Conservation (phyloP, 2,329 filamentous ascomycete genomes). For the Colletotrichum spinosum region DNA sequence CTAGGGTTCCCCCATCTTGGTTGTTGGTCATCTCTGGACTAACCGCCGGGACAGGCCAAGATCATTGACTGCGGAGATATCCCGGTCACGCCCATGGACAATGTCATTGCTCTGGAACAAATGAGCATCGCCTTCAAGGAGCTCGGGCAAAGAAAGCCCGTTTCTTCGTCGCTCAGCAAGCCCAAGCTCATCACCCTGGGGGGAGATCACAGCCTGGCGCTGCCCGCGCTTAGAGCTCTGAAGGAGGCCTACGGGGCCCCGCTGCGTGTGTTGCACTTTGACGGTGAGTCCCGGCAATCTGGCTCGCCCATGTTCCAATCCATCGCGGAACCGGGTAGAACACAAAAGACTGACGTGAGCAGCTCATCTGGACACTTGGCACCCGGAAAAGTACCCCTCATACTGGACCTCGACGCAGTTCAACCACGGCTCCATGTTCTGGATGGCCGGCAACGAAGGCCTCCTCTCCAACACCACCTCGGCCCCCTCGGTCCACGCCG, state of each 20-base stretch:
- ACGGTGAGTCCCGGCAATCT: slow-evolving; percentile 53
- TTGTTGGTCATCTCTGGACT: too few relatives aligned
- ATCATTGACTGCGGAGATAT: slow-evolving; percentile 94
- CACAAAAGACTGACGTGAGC: slow-evolving; percentile 33
- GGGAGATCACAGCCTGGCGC: slow-evolving; percentile 78
- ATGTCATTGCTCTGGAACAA: slow-evolving; percentile 81
- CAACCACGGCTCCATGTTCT: slow-evolving; percentile 93
- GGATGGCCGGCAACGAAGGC: slow-evolving; percentile 85
- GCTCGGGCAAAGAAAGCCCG: slow-evolving; percentile 61
- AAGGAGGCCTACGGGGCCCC: slow-evolving; percentile 70
- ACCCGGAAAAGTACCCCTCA: slow-evolving; percentile 82
- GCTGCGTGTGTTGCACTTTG: slow-evolving; percentile 80
- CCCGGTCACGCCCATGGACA: slow-evolving; percentile 88
- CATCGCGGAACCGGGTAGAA: neutral
- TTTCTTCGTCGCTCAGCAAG: slow-evolving; percentile 47
- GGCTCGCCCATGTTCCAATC: slow-evolving; percentile 37
- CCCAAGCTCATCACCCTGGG: slow-evolving; percentile 76
- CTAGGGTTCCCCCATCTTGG: too few relatives aligned
- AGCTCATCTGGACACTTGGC: slow-evolving; percentile 85
- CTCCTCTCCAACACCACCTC: slow-evolving; percentile 78
- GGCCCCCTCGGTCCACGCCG: slow-evolving; percentile 83
- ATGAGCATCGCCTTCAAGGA: slow-evolving; percentile 86
- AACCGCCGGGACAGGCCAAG: slow-evolving; percentile 55
- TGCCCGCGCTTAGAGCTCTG: slow-evolving; percentile 76
- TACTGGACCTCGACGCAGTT: slow-evolving; percentile 80